phyloP scores from a whole-genome alignment of 345 rosid genomes.

The Odontarrhena argentea region DNA sequence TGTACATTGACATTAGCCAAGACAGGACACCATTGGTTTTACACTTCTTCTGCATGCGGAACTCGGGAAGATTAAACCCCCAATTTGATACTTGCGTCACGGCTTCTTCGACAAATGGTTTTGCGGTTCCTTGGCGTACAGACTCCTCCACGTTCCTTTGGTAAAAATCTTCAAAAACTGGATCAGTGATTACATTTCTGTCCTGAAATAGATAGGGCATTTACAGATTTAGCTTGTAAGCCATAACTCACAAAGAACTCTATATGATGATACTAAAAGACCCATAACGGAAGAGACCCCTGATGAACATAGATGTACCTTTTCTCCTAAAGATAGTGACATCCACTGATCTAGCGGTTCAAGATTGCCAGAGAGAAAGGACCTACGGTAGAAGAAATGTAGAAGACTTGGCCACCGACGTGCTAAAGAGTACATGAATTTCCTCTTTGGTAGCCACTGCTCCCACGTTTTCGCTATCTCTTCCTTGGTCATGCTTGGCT shows the following conservation, averaged over 20 bases:
- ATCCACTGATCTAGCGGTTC: slow-evolving; percentile 72
- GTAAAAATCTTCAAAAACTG: slow-evolving; percentile 72
- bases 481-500: slow-evolving; percentile 75
- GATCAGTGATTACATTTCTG: slow-evolving; percentile 53
- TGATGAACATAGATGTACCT: slow-evolving; percentile 48
- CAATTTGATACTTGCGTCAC: slow-evolving; percentile 72
- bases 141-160: slow-evolving; percentile 93
- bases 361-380: slow-evolving; percentile 82
- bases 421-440: slow-evolving; percentile 65
- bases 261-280: slow-evolving; percentile 6
- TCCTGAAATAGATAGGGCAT: slow-evolving; percentile 54
- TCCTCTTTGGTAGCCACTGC: slow-evolving; percentile 61
- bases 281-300: slow-evolving; percentile 3
- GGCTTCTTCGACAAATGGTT: slow-evolving; percentile 82
- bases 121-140: slow-evolving; percentile 70
- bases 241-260: background rate
- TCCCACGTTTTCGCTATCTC: slow-evolving; percentile 75
- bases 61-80: slow-evolving; percentile 81
- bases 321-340: slow-evolving; percentile 65
- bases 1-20: slow-evolving; percentile 82
- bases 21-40: slow-evolving; percentile 60
- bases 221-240: slow-evolving; percentile 14
- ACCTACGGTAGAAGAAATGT: slow-evolving; percentile 57
- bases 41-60: slow-evolving; percentile 71
- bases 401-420: slow-evolving; percentile 69